phyloP scores from a whole-genome alignment of 2,329 filamentous ascomycete species.

The Alternaria infectoria region DNA sequence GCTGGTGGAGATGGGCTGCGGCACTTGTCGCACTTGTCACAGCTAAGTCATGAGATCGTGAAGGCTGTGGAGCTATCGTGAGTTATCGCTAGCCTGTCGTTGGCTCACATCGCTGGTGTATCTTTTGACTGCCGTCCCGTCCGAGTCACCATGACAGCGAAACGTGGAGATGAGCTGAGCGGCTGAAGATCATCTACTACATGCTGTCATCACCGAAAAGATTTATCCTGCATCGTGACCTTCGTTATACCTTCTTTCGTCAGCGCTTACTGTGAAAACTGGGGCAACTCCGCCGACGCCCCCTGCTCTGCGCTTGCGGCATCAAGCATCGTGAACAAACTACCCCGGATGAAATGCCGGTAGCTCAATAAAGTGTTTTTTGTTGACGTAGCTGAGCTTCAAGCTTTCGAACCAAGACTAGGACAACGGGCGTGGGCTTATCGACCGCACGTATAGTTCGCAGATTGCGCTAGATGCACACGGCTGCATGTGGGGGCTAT shows the following conservation, averaged over 20 bases:
- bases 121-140: conserved; percentile 8
- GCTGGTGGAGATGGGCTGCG: not conserved
- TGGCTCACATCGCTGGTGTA: conserved; percentile 3
- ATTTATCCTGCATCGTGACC: conserved; percentile 3
- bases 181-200: not conserved
- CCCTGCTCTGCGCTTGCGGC: not conserved
- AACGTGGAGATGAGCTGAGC: conserved; percentile 2
- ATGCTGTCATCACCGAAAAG: not conserved
- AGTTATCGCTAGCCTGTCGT: conserved; percentile 15
- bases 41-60: conserved; percentile 15
- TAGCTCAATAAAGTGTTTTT: not conserved
- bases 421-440: not conserved
- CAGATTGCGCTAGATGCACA: not conserved
- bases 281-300: not conserved
- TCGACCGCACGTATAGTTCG: conserved; percentile 1
- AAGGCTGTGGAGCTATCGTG: conserved; percentile 16
- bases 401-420: not conserved
- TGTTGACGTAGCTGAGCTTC: conserved; percentile 1
- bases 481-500: conserved; percentile 5
- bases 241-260: not conserved
- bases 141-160: conserved; percentile 14
- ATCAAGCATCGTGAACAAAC: conserved; percentile 1
- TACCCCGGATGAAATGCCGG: not conserved
- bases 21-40: not conserved
- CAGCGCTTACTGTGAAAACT: not conserved